Evolutionary conservation across 2,329 filamentous ascomycete genomes (phyloP), one percentile per base, ranked within the genome.

Genomic region (Neonectria sp.): DNA sequence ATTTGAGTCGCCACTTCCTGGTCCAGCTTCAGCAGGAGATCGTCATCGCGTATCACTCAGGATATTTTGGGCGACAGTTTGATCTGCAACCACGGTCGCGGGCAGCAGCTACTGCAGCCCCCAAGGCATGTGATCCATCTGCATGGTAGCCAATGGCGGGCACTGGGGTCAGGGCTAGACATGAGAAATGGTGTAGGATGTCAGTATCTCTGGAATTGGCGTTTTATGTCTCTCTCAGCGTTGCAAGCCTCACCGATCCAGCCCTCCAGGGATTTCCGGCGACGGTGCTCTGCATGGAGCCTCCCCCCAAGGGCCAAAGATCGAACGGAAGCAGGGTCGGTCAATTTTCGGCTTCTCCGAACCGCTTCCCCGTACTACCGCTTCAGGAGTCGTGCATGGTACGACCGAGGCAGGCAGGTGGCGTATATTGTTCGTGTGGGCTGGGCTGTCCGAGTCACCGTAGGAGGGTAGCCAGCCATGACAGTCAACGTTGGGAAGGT

Each of bases 371-470:
- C 64, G 49, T 61, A 68, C 71, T 74, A 48, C 70, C 63, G 27
- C 63, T 72, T 73, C 68, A 61, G 71, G 72, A 53, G 45, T 64
- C 56, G 63, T 72, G 73, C 73, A 75, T 74, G 72, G 66, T 68
- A 73, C 66, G 73, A 73, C 68, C 59, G 51, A 68, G 65, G 58
- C 58, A 68, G 57, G 65, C 52, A 55, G 24, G 63, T 61, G 67
- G 63, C 60, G 67, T 63, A 63, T 63, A 62, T 55, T 65, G 58
- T 69, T 72, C 53, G 64, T 64, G 68, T 66, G 52, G 59, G 63
- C 57, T 35, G 55, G 52, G 37, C 53, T 55, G 56, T 43, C 51
- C 40, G 55, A 65, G 29, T 57, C 29, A 52, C 60, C 58, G 63
- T 51, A 61, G 21, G 21, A 21, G 21, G 21, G 60, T 55, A 61